phyloP scores from a whole-genome alignment of 228 moss, liverwort and hornwort genomes.

The Sphagnum fallax region DNA sequence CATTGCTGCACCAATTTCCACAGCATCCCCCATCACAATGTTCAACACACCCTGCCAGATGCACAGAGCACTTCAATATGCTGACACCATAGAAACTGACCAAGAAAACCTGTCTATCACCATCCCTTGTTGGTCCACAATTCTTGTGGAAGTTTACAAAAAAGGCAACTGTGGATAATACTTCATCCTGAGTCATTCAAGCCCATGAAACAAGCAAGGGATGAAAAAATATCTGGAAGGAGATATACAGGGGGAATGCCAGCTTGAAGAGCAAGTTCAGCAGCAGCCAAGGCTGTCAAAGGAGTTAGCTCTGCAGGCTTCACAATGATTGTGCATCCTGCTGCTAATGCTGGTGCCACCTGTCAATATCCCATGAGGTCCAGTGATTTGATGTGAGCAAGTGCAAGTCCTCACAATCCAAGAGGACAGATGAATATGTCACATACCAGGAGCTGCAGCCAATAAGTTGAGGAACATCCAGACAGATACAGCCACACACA shows the following conservation, averaged over 20 bases:
- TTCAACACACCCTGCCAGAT: constrained; percentile 78
- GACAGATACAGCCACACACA: too few relatives aligned
- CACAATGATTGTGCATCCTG: constrained; percentile 88
- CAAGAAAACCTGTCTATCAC: too few relatives aligned
- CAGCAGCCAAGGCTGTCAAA: constrained; percentile 82
- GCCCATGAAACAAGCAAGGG: neutral
- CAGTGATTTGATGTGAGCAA: neutral
- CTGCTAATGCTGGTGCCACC: constrained; percentile 97
- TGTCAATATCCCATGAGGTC: constrained; percentile 13
- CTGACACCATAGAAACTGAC: neutral
- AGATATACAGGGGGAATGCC: constrained; percentile 83
- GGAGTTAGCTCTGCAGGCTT: constrained; percentile 97
- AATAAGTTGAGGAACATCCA: neutral
- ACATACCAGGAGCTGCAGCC: neutral
- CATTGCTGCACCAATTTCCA: constrained; percentile 77
- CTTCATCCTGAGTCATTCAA: neutral
- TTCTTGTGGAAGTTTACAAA: too few relatives aligned
- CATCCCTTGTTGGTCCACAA: too few relatives aligned
- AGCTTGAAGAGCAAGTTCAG: constrained; percentile 83
- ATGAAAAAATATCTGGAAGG: constrained; percentile 4
- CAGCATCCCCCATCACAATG: constrained; percentile 85
- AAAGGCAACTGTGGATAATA: too few relatives aligned
- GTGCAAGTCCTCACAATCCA: neutral
- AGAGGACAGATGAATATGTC: neutral
- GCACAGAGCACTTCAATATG: neutral